Evolutionary conservation across 768 basidiomycete genomes (phyloP).

Genomic region (Kwoniella newhampshirensis): DNA sequence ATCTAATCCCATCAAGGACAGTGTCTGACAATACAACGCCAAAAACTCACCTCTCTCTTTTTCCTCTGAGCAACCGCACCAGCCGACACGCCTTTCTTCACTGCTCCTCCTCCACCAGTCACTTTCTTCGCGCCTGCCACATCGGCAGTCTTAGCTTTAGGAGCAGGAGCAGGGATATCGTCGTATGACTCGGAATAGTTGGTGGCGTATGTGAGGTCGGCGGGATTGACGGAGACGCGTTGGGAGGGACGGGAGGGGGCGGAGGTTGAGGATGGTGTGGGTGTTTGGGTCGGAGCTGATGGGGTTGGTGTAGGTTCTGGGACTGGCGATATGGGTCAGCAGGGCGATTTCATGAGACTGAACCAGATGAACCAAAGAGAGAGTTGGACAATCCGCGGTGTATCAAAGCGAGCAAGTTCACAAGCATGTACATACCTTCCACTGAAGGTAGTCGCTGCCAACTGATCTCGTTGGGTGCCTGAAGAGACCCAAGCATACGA

Average conservation of each 20-base stretch:
- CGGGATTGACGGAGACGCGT: conserved; percentile 18
- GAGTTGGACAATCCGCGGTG: too few relatives aligned
- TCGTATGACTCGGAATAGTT: conserved; percentile 34
- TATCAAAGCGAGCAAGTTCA: not conserved
- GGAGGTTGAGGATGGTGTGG: conserved; percentile 3
- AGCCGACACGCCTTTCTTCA: conserved; percentile 24
- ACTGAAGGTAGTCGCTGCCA: conserved; percentile 16
- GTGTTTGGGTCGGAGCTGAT: conserved; percentile 6
- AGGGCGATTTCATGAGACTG: too few relatives aligned
- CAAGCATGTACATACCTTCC: conserved; percentile 5
- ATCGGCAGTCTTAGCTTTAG: conserved; percentile 45
- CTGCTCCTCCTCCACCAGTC: conserved; percentile 57
- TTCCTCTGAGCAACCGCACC: conserved; percentile 72
- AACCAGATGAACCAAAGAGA: too few relatives aligned
- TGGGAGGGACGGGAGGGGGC: conserved; percentile 6
- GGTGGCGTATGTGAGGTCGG: conserved; percentile 51
- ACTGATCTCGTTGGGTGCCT: conserved; percentile 27
- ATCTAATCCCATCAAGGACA: too few relatives aligned
- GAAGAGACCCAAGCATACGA: not conserved
- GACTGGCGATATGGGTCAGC: not conserved
- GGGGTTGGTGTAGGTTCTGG: conserved; percentile 8
- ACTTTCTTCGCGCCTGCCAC: conserved; percentile 45
- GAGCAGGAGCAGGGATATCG: conserved; percentile 41
- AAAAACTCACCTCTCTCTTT: conserved; percentile 65
- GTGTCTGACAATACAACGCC: not conserved